Evolutionary conservation across 371 early-diverging fungal species (phyloP).

Genomic region (Saksenaea vasiformis): DNA sequence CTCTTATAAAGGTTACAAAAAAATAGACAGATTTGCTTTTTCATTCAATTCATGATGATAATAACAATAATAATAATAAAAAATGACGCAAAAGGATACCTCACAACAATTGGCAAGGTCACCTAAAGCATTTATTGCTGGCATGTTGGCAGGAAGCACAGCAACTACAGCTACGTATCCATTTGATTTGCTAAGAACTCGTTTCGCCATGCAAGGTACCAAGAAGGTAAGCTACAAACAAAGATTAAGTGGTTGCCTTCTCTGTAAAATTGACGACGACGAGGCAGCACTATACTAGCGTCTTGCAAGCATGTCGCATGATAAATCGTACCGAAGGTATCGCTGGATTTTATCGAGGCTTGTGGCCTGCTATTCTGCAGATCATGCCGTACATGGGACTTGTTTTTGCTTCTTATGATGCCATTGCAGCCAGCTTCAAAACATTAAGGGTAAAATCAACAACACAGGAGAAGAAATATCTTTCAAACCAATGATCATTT

Average conservation of each 20-base stretch:
- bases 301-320: conserved; percentile 60
- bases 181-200: conserved; percentile 90
- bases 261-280: neutral
- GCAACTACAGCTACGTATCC: conserved; percentile 91
- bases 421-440: conserved; percentile 47
- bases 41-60: neutral
- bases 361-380: conserved; percentile 81
- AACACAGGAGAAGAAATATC: neutral
- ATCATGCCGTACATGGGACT: conserved; percentile 95
- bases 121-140: conserved; percentile 61
- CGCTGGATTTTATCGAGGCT: conserved; percentile 85
- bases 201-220: conserved; percentile 84
- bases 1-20: neutral
- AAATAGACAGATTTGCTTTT: neutral
- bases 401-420: conserved; percentile 76
- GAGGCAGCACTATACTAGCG: conserved; percentile 59
- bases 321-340: conserved; percentile 77
- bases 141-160: conserved; percentile 74
- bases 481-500: neutral
- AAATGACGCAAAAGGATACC: conserved; percentile 18
- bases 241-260: neutral
- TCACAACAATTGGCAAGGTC: conserved; percentile 31
- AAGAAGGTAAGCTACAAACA: too few relatives aligned
- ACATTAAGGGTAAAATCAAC: conserved; percentile 34
- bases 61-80: neutral